Evolutionary conservation across 2,329 filamentous ascomycete genomes (phyloP), one percentile per base, ranked within the genome.

Genomic region (Aspergillus quadrilineatus): DNA sequence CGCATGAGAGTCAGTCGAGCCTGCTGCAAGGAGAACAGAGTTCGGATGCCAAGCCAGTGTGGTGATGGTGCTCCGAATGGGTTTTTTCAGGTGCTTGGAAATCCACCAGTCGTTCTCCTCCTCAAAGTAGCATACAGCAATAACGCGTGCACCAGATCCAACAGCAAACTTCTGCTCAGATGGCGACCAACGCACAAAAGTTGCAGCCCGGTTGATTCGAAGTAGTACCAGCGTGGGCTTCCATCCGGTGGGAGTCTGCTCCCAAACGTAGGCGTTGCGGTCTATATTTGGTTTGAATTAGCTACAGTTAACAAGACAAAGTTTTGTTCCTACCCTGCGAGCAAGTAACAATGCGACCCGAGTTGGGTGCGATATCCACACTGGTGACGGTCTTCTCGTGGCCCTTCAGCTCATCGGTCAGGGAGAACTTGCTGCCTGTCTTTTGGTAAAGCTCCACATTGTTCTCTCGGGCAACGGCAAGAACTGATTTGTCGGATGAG

Each of bases 61-160:
- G 55, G 94, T 97, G 68, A 99, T 93, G 56, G 94, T 99, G 73
- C 92, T 96, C 65, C 93, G 89, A 68, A 99, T 96, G 17, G 94
- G 94, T 84, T 97, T 99, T 85, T 97, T 97, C 71, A 99, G 79
- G 77, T 99, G 94, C 82, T 99, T 99, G 37, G 92, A 97, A 42
- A 99, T 93, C 94, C 94, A 99, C 94, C 94, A 99, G 80, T 99
- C 92, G 77, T 99, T 97, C 77, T 99, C 94, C 74, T 96, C 90
- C 72, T 99, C 94, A 67, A 99, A 99, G 80, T 97, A 97, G 82
- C 94, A 99, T 66, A 97, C 85, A 41, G 94, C 92, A 68, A 99
- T 96, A 63, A 96, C 89, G 62, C 94, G 88, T 66, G 96, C 94
- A 60, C 94, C 94, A 29, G 92, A 97, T 59, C 94, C 94, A 28